Percentiles rank a stretch among this genome's conserved stretches.
These are phyloP conservation scores for Yamadazyma kanchanaburiensis DNA, from an alignment of 1,139 yeast genomes.

Conservation along the genomic window DNA sequence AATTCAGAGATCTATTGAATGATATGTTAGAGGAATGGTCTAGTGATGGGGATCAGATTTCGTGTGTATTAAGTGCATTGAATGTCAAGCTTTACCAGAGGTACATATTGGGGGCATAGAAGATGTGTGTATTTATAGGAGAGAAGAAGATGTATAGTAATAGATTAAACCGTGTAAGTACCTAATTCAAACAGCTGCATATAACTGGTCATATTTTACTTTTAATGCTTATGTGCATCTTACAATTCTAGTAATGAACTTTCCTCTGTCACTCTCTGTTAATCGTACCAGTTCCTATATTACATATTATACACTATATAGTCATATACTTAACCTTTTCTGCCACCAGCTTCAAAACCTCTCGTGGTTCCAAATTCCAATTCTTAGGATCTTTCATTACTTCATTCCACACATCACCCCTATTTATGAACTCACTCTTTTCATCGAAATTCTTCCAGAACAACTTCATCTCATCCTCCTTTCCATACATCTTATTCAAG, in stretches of 20 bases:
- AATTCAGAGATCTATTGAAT: conserved; percentile 49
- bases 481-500: conserved; percentile 25
- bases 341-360: conserved; percentile 31
- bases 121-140: no score
- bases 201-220: no score
- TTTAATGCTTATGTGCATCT: no score
- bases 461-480: conserved; percentile 14
- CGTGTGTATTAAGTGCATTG: conserved; percentile 77
- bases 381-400: conserved; percentile 43
- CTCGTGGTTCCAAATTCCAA: conserved; percentile 30
- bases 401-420: conserved; percentile 57
- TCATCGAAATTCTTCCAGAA: conserved; percentile 24
- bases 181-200: no score
- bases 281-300: conserved; percentile 1
- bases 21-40: conserved; percentile 67
- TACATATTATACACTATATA: background rate
- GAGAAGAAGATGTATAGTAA: no score
- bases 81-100: conserved; percentile 60
- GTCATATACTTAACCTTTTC: no score
- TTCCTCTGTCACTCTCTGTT: no score
- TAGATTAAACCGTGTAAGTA: no score
- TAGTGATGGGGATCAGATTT: conserved; percentile 64
- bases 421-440: conserved; percentile 45
- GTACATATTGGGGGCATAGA: conserved; percentile 11
- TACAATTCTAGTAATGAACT: no score